Evolutionary conservation across 2,329 filamentous ascomycete species (phyloP).

Genomic region (Colletotrichum costaricense): DNA sequence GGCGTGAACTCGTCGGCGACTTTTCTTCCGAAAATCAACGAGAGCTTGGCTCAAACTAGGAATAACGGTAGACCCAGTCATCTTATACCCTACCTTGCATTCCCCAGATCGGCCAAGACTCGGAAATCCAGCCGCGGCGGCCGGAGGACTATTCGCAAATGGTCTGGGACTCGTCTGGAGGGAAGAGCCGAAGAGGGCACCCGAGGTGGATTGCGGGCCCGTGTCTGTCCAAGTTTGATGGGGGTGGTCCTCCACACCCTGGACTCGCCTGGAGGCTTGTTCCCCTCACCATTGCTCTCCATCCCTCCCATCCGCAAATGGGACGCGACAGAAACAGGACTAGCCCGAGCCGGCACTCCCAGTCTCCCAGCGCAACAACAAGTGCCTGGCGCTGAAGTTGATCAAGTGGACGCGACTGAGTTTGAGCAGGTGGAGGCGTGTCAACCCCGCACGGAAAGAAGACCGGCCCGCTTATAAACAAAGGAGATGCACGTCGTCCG

Average conservation of each 20-base stretch:
- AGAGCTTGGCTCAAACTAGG: background rate
- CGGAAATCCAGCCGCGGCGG: slow-evolving; percentile 4
- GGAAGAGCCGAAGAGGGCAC: slow-evolving; percentile 6
- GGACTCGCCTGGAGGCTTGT: no score
- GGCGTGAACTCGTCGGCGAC: background rate
- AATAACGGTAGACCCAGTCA: slow-evolving; percentile 17
- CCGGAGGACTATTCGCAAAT: background rate
- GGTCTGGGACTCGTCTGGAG: background rate
- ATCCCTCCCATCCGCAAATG: slow-evolving; percentile 2
- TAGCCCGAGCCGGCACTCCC: background rate
- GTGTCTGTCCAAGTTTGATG: background rate
- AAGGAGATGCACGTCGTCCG: slow-evolving; percentile 17
- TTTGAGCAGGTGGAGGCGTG: slow-evolving; percentile 15
- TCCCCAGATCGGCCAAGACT: slow-evolving; percentile 14
- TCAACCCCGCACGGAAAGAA: slow-evolving; percentile 34
- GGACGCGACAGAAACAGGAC: background rate
- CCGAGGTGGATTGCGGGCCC: slow-evolving; percentile 17
- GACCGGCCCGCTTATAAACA: slow-evolving; percentile 36
- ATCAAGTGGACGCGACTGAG: slow-evolving; percentile 7
- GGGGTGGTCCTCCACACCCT: background rate
- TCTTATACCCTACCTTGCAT: slow-evolving; percentile 27
- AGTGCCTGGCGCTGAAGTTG: background rate
- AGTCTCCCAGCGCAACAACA: background rate
- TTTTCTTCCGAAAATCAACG: slow-evolving; percentile 2
- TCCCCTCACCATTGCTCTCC: background rate